phyloP scores from a whole-genome alignment of 2,329 filamentous ascomycete species.

The Raffaelea ambrosiae region DNA sequence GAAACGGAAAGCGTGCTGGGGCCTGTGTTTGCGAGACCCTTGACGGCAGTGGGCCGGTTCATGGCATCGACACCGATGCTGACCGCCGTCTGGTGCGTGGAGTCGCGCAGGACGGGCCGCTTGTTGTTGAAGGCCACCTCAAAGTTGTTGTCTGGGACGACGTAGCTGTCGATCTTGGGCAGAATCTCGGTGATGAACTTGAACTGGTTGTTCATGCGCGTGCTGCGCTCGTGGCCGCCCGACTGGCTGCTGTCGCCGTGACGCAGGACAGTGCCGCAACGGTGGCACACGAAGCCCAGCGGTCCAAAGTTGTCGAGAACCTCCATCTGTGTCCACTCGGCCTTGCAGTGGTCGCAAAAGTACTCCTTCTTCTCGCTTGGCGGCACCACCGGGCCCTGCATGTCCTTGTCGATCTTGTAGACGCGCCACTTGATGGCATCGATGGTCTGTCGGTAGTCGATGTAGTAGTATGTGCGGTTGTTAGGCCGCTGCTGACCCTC shows the following conservation, averaged over 20 bases:
- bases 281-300: conserved; percentile 72
- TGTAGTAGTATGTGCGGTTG: conserved; percentile 91
- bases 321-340: conserved; percentile 84
- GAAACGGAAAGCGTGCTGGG: conserved; percentile 63
- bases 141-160: conserved; percentile 67
- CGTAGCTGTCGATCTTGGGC: conserved; percentile 65
- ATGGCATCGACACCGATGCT: conserved; percentile 49
- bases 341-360: conserved; percentile 70
- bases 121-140: conserved; percentile 57
- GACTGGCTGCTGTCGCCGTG: conserved; percentile 59
- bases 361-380: conserved; percentile 87
- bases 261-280: conserved; percentile 58
- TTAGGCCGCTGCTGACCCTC: conserved; percentile 75
- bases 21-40: conserved; percentile 56
- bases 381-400: conserved; percentile 74
- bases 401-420: conserved; percentile 77
- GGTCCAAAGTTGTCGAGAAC: conserved; percentile 68
- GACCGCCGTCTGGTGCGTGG: conserved; percentile 54
- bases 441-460: conserved; percentile 88
- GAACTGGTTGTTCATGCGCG: conserved; percentile 69
- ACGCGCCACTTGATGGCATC: conserved; percentile 95
- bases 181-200: conserved; percentile 69
- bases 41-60: conserved; percentile 58
- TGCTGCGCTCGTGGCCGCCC: conserved; percentile 64
- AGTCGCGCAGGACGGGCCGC: conserved; percentile 57